Evolutionary conservation across 805 yeast genomes (phyloP).

Genomic region (Candida qinlingensis): DNA sequence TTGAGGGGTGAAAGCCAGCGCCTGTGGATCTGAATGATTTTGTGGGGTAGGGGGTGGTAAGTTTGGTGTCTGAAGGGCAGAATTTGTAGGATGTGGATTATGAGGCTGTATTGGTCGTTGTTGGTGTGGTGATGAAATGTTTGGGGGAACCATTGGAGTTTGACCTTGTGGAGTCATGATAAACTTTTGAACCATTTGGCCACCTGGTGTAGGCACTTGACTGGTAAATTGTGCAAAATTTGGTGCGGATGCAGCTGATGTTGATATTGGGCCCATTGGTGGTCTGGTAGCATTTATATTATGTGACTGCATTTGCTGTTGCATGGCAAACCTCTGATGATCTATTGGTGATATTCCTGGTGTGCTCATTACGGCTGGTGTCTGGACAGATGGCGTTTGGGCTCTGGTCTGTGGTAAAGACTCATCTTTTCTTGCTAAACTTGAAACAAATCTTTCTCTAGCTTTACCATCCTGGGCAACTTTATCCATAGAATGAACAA

Average conservation of each 20-base stretch:
- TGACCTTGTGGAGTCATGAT: constrained; percentile 5
- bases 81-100: constrained; percentile 2
- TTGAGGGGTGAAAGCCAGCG: not conserved
- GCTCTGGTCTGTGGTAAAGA: constrained; percentile 15
- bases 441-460: constrained; percentile 17
- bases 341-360: not conserved
- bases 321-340: not conserved
- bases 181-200: constrained; percentile 6
- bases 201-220: constrained; percentile 4
- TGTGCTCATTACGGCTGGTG: not conserved
- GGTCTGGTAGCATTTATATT: not conserved
- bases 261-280: not conserved
- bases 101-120: constrained; percentile 8
- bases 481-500: constrained; percentile 44
- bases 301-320: not conserved
- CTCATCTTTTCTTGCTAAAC: constrained; percentile 15
- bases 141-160: constrained; percentile 5
- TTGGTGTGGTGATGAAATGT: constrained; percentile 1
- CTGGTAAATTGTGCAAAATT: not conserved
- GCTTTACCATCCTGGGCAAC: constrained; percentile 30
- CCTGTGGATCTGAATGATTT: not conserved
- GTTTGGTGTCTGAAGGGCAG: not conserved
- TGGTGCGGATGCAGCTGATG: constrained; percentile 4
- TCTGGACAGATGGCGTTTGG: constrained; percentile 3
- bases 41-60: not conserved